phyloP scores from a whole-genome alignment of 371 early-diverging fungal species.

The Racocetra persica region DNA sequence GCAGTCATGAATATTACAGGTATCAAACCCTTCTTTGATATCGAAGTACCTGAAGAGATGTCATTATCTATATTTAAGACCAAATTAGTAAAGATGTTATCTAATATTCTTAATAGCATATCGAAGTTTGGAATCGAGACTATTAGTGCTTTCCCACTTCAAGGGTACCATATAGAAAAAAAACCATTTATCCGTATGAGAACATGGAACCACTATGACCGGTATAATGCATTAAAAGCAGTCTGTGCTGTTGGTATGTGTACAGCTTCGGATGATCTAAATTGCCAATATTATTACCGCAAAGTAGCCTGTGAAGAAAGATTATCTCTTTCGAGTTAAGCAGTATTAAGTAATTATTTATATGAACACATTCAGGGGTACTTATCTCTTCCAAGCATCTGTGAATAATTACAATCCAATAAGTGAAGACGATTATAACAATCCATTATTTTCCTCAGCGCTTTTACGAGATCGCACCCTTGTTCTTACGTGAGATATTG shows the following conservation, averaged over 20 bases:
- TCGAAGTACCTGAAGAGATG: neutral
- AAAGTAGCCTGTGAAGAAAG: constrained; percentile 5
- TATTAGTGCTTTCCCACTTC: constrained; percentile 32
- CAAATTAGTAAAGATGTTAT: no score
- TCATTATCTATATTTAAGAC: no score
- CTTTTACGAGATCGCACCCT: neutral
- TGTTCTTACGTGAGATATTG: neutral
- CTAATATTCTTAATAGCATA: no score
- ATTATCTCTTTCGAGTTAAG: no score
- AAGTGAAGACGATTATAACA: neutral
- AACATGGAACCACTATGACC: neutral
- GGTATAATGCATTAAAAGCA: neutral
- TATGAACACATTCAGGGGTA: neutral
- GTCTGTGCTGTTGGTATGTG: neutral
- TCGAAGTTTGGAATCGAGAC: neutral
- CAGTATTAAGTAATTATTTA: neutral
- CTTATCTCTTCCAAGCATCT: neutral
- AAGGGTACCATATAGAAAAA: constrained; percentile 22
- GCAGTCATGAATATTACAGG: constrained; percentile 18
- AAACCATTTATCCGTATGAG: constrained; percentile 16
- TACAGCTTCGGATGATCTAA: constrained; percentile 1
- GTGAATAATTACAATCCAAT: constrained; percentile 9
- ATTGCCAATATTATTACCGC: neutral
- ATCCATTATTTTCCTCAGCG: no score
- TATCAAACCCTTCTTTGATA: constrained; percentile 28